Evolutionary conservation across 2,329 filamentous ascomycete species (phyloP).

Genomic region (Ophiostoma piceae): DNA sequence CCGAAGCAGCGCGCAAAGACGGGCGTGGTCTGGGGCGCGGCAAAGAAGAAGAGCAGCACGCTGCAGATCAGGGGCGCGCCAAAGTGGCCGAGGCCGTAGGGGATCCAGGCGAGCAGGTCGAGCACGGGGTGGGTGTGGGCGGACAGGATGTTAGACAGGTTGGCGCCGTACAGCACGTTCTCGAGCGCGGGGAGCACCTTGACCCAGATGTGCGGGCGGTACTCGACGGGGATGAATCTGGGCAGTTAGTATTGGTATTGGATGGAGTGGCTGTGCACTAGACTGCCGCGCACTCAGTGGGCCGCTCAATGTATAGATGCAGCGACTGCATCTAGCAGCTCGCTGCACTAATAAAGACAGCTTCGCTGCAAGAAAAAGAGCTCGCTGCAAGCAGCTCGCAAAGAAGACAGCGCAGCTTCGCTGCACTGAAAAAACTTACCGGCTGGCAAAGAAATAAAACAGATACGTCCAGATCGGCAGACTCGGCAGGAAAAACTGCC

Average conservation of each 20-base stretch:
- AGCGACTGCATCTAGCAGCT: too few relatives aligned
- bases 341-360: too few relatives aligned
- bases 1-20: slow-evolving; percentile 84
- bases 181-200: slow-evolving; percentile 89
- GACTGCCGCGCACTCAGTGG: background rate
- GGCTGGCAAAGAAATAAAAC: slow-evolving; percentile 85
- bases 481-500: slow-evolving; percentile 87
- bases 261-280: background rate
- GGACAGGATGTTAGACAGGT: slow-evolving; percentile 91
- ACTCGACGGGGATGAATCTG: slow-evolving; percentile 84
- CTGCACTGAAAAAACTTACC: slow-evolving; percentile 54
- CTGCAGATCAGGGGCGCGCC: slow-evolving; percentile 77
- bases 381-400: too few relatives aligned
- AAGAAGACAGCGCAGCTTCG: too few relatives aligned
- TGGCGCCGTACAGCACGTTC: slow-evolving; percentile 93
- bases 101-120: slow-evolving; percentile 86
- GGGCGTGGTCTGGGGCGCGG: slow-evolving; percentile 75
- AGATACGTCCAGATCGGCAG: slow-evolving; percentile 81
- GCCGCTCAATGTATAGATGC: background rate
- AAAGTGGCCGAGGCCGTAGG: slow-evolving; percentile 88
- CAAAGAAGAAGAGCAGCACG: slow-evolving; percentile 77
- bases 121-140: slow-evolving; percentile 78
- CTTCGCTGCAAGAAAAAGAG: too few relatives aligned
- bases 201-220: slow-evolving; percentile 91
- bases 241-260: background rate